A percentile compares a stretch with the other conserved stretches of the same genome.
Evolutionary conservation across 2,329 filamentous ascomycete genomes (phyloP).

Genomic region (Aspergillus felis): DNA sequence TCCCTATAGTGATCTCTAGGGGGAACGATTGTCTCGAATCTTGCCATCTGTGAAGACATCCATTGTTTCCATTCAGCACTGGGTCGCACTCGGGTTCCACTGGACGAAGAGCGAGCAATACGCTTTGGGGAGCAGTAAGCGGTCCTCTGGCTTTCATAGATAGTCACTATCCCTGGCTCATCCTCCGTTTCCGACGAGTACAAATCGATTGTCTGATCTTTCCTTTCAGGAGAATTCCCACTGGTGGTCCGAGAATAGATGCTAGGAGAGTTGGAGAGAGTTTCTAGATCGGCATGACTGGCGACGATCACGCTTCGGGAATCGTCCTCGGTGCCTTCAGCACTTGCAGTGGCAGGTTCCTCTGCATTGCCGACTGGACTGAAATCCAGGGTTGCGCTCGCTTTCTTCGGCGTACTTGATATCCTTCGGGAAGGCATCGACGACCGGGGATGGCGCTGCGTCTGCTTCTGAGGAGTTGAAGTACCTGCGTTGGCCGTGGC

Average conservation of each 20-base stretch:
- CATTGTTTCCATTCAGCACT: constrained; percentile 37
- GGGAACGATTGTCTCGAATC: constrained; percentile 23
- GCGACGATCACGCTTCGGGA: constrained; percentile 17
- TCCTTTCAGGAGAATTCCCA: constrained; percentile 24
- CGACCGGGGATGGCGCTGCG: constrained; percentile 1
- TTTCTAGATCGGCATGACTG: constrained; percentile 3
- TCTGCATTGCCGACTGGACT: background rate
- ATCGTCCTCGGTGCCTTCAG: constrained; percentile 16
- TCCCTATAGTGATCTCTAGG: constrained; percentile 36
- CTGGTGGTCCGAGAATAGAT: constrained; percentile 42
- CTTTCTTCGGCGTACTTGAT: background rate
- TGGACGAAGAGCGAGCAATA: background rate
- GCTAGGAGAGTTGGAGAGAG: constrained; percentile 33
- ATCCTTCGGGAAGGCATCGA: background rate
- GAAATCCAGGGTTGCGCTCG: constrained; percentile 1
- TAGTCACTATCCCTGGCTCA: constrained; percentile 36
- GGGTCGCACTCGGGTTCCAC: constrained; percentile 12
- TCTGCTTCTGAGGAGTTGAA: constrained; percentile 18
- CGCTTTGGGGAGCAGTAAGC: constrained; percentile 30
- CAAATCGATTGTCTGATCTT: constrained; percentile 2
- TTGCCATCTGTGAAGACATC: constrained; percentile 35
- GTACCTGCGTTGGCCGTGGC: constrained; percentile 23
- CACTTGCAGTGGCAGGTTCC: background rate
- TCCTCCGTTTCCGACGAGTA: constrained; percentile 11
- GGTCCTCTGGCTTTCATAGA: constrained; percentile 28